These are phyloP conservation scores for Cucumis cinereus DNA, from an alignment of 306 rosid species.

Conservation along the genomic window DNA sequence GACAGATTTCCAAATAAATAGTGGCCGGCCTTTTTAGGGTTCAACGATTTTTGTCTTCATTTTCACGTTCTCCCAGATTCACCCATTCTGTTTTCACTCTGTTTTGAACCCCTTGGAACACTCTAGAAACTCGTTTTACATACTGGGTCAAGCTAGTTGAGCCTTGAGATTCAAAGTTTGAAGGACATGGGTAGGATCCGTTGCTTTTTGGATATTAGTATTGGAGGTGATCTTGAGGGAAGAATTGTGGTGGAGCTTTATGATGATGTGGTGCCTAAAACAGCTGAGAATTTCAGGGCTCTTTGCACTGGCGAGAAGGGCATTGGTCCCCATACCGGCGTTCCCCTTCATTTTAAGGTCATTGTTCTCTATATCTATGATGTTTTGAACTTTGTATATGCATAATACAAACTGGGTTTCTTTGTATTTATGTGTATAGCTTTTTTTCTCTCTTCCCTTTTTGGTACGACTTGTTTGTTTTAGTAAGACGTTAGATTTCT, in stretches of 20 bases:
- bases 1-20: not conserved
- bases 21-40: slow-evolving; percentile 3
- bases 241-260: slow-evolving; percentile 66
- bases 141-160: not conserved
- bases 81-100: not conserved
- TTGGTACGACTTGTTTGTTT: not conserved
- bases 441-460: not conserved
- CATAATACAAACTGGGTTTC: not conserved
- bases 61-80: not conserved
- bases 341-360: slow-evolving; percentile 84
- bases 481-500: not conserved
- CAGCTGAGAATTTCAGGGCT: slow-evolving; percentile 75
- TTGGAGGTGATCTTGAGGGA: slow-evolving; percentile 83
- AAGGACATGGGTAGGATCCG: slow-evolving; percentile 36
- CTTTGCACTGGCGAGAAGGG: slow-evolving; percentile 91
- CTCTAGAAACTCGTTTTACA: not conserved
- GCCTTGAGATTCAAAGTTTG: not conserved
- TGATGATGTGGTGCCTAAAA: slow-evolving; percentile 63
- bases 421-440: not conserved
- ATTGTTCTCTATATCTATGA: not conserved
- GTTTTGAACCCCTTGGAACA: not conserved
- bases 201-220: slow-evolving; percentile 68
- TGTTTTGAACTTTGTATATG: not conserved
- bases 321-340: slow-evolving; percentile 63
- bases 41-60: not conserved